A percentile compares a stretch with the other conserved stretches of the same genome.
Conservation (phyloP, 83 land plant genomes). For the Thuja plicata region DNA sequence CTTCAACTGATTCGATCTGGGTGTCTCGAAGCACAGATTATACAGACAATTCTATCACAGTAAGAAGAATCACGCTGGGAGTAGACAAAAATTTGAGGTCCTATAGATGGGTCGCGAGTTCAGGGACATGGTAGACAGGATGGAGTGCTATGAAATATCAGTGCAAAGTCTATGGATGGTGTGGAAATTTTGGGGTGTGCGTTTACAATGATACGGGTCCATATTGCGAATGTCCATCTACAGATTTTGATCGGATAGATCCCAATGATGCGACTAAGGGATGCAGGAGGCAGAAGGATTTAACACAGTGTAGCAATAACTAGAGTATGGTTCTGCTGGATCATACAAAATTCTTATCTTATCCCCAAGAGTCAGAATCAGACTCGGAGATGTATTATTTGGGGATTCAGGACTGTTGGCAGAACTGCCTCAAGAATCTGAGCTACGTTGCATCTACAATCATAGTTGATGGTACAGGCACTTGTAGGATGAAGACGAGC, state of each 20-base stretch:
- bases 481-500: conserved; percentile 31
- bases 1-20: too few species aligned
- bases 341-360: conserved; percentile 40
- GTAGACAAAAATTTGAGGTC: conserved; percentile 53
- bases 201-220: conserved; percentile 46
- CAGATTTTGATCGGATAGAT: conserved; percentile 41
- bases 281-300: conserved; percentile 40
- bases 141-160: conserved; percentile 56
- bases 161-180: conserved; percentile 56
- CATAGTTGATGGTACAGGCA: conserved; percentile 42
- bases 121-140: neutral
- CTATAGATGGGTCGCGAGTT: conserved; percentile 19
- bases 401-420: conserved; percentile 30
- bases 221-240: conserved; percentile 43
- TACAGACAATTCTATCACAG: too few species aligned
- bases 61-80: conserved; percentile 10
- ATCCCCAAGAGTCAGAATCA: conserved; percentile 19
- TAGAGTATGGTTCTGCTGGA: conserved; percentile 39
- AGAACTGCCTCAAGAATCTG: conserved; percentile 34
- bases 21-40: too few species aligned
- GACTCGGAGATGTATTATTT: conserved; percentile 19
- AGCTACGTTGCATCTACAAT: conserved; percentile 46
- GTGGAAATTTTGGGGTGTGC: conserved; percentile 57
- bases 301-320: conserved; percentile 27
- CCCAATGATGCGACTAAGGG: conserved; percentile 34